Base-by-base conservation (phyloP, 2,329 filamentous ascomycete genomes). In the Fusarium albosuccineum region DNA sequence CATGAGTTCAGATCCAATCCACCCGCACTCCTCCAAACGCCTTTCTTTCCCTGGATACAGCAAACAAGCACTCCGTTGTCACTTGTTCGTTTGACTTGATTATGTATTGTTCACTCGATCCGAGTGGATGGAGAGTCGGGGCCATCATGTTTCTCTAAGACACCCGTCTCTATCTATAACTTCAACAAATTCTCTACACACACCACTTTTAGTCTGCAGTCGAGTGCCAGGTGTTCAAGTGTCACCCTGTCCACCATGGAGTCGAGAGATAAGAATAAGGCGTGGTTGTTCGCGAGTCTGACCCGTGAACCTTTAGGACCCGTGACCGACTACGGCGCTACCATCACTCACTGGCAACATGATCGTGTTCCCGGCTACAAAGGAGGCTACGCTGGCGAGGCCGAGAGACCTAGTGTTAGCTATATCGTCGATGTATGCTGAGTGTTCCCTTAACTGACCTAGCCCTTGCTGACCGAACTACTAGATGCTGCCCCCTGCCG, bases 271-370 rank as follows among this genome's bases (percentile, higher is more conserved):
- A 49, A 39, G 34, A 52, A 61, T 40, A 64, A 58, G 14, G 56
- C 29, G 11, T 27, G 29, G 10, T 57, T 57, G 30, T 63, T 66
- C 52, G 39, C 55, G 40, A 40, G 54, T 63, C 73, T 77, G 52
- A 70, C 56, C 9, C 33, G 37, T 51, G 13, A 54, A 56, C 58
- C 50, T 30, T 53, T 65, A 97, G 93, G 94, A 67, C 92, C 94
- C 44, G 93, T 97, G 13, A 97, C 94, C 44, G 94, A 97, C 79
- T 97, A 97, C 85, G 92, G 93, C 74, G 91, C 94, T 26, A 96
- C 93, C 9, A 87, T 97, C 77, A 90, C 92, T 53, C 92, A 97
- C 79, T 99, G 93, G 92, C 93, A 97, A 87, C 91, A 92, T 74
- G 89, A 93, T 75, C 89, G 95, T 58, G 87, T 74, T 9, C 77